phyloP scores from a whole-genome alignment of 83 land plant species.

The Diphasiastrum complanatum region DNA sequence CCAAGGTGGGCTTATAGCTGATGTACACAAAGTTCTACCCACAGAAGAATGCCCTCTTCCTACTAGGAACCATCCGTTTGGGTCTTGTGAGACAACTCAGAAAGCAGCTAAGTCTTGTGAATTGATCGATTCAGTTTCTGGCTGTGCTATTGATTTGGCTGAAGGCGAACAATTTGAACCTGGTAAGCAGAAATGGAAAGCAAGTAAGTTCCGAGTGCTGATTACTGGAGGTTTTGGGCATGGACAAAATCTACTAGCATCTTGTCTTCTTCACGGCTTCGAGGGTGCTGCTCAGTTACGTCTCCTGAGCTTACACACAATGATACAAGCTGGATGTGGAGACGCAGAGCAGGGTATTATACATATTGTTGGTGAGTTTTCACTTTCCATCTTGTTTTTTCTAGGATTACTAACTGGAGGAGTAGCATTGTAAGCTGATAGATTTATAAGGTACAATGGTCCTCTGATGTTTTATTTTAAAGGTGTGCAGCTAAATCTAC shows the following conservation, averaged over 20 bases:
- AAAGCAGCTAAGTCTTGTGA: conserved; percentile 29
- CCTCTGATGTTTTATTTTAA: too few species aligned
- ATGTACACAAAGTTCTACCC: too few species aligned
- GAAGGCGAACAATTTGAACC: conserved; percentile 3
- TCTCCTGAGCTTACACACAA: conserved; percentile 69
- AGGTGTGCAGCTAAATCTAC: too few species aligned
- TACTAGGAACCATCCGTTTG: too few species aligned
- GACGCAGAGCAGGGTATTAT: conserved; percentile 74
- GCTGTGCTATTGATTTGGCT: not conserved
- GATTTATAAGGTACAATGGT: too few species aligned
- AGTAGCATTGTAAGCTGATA: not conserved
- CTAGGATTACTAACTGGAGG: not conserved
- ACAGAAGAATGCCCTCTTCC: too few species aligned
- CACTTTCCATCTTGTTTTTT: conserved; percentile 1
- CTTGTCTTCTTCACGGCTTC: conserved; percentile 65
- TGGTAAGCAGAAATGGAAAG: conserved; percentile 21
- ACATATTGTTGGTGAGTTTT: conserved; percentile 54
- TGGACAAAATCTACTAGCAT: conserved; percentile 75
- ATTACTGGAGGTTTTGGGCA: conserved; percentile 58
- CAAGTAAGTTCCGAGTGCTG: conserved; percentile 53
- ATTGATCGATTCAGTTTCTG: not conserved
- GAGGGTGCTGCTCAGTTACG: conserved; percentile 55
- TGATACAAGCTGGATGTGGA: conserved; percentile 82
- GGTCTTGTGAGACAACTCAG: too few species aligned
- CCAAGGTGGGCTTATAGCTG: too few species aligned